Percentiles rank a stretch among this genome's conserved stretches.
phyloP scores from a whole-genome alignment of 805 yeast species.

The Vanderwaltozyma verrucispora region DNA sequence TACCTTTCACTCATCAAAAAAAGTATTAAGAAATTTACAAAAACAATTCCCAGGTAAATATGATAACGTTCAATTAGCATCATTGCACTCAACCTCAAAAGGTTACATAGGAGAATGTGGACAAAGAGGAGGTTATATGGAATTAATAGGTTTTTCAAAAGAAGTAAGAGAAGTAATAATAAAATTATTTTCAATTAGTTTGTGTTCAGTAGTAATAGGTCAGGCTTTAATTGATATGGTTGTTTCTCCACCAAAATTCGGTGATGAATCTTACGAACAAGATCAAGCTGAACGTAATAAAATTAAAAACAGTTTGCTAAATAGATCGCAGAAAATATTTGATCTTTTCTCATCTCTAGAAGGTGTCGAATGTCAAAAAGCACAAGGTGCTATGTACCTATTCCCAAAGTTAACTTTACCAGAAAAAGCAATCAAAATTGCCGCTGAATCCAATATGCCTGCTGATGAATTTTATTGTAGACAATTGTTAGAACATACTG shows the following conservation, averaged over 20 bases:
- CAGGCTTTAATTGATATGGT: constrained; percentile 86
- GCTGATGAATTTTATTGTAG: constrained; percentile 88
- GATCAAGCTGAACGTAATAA: constrained; percentile 53
- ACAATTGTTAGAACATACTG: constrained; percentile 72
- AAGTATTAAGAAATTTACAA: constrained; percentile 58
- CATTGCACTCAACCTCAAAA: constrained; percentile 94
- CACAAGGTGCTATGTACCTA: constrained; percentile 96
- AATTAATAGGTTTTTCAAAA: constrained; percentile 64
- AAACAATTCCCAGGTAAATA: constrained; percentile 42
- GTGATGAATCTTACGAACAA: constrained; percentile 62
- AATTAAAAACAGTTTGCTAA: constrained; percentile 51
- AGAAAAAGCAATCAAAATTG: constrained; percentile 50
- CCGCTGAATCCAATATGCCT: constrained; percentile 40
- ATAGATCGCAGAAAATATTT: constrained; percentile 57
- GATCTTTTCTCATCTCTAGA: constrained; percentile 66
- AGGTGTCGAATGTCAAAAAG: constrained; percentile 75
- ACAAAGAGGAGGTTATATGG: constrained; percentile 99
- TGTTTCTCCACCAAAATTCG: constrained; percentile 82
- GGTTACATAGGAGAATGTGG: constrained; percentile 99
- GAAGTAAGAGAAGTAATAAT: constrained; percentile 60
- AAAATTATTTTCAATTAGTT: constrained; percentile 82
- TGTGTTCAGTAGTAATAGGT: constrained; percentile 92
- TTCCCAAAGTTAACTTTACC: constrained; percentile 72
- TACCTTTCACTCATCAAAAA: constrained; percentile 76
- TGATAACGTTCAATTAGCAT: constrained; percentile 74